A percentile compares a stretch with the other conserved stretches of the same genome.
Conservation (phyloP, 2,329 filamentous ascomycete genomes). For the Chaetomium globosum region DNA sequence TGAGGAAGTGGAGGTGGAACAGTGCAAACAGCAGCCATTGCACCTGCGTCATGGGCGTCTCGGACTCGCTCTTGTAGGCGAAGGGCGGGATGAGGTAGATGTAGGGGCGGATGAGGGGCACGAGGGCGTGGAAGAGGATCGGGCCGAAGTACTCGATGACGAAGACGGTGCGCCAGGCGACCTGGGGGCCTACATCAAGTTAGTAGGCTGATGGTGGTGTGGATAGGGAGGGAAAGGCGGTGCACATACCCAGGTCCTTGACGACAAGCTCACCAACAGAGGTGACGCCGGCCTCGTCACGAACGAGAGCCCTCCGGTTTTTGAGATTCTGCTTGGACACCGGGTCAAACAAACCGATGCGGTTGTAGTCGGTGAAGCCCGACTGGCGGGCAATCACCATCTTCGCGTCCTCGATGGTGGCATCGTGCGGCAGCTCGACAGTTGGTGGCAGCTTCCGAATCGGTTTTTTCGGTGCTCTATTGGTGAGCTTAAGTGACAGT, state of each 20-base stretch:
- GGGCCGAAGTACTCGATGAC: constrained; percentile 93
- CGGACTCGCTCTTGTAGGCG: constrained; percentile 49
- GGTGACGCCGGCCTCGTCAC: constrained; percentile 53
- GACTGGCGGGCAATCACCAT: constrained; percentile 54
- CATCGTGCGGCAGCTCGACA: constrained; percentile 52
- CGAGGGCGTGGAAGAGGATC: constrained; percentile 78
- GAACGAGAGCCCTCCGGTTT: constrained; percentile 59
- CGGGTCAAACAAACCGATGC: constrained; percentile 64
- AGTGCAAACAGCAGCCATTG: constrained; percentile 76
- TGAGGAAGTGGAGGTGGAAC: constrained; percentile 82
- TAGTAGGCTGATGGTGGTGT: background rate
- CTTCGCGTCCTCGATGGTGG: constrained; percentile 65
- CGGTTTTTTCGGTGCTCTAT: constrained; percentile 53
- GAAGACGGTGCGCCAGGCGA: constrained; percentile 92
- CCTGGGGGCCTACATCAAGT: constrained; percentile 69
- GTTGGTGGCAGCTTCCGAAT: constrained; percentile 58
- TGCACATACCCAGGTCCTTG: constrained; percentile 80
- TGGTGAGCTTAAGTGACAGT: constrained; percentile 49
- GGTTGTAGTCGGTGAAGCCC: constrained; percentile 60
- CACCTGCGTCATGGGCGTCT: constrained; percentile 59
- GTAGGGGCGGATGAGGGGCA: constrained; percentile 72
- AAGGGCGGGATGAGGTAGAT: constrained; percentile 60
- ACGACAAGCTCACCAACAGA: constrained; percentile 68
- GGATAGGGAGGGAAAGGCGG: background rate
- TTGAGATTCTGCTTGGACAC: constrained; percentile 64